Conservation (phyloP, 306 rosid species). For the Vicia villosa region DNA sequence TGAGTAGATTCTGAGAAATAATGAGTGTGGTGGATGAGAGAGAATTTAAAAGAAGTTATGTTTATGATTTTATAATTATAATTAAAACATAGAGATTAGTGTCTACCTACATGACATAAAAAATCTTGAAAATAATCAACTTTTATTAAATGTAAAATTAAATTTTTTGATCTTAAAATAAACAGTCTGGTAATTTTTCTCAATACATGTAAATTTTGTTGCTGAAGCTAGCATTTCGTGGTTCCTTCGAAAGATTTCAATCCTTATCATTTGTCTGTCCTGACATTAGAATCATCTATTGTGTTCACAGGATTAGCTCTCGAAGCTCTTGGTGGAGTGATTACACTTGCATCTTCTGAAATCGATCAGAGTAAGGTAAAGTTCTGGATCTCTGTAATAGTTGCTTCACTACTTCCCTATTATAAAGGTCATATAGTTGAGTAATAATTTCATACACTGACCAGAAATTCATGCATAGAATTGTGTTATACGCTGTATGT, state of each 20-base stretch:
- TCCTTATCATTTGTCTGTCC: constrained; percentile 10
- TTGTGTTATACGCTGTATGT: constrained; percentile 3
- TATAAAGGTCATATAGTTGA: constrained; percentile 9
- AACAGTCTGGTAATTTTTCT: background rate
- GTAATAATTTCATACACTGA: constrained; percentile 6
- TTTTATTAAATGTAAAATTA: background rate
- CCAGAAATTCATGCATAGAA: constrained; percentile 6
- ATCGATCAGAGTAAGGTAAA: constrained; percentile 76
- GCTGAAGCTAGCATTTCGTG: constrained; percentile 3
- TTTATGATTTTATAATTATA: background rate
- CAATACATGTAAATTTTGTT: background rate
- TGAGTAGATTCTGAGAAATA: background rate
- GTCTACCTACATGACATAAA: background rate
- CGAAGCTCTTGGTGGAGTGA: constrained; percentile 91
- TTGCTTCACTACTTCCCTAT: constrained; percentile 21
- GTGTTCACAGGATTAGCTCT: constrained; percentile 72
- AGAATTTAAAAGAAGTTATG: background rate
- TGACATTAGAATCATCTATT: constrained; percentile 29
- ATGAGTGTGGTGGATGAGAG: background rate
- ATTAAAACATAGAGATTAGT: background rate
- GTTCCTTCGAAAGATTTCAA: constrained; percentile 23
- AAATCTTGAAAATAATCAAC: background rate
- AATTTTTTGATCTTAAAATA: background rate
- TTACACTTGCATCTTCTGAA: constrained; percentile 84
- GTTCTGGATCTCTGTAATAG: constrained; percentile 31